These are phyloP conservation scores for Trypanosoma congolense DNA, from an alignment of 208 protist genomes.

Conservation along the genomic window DNA sequence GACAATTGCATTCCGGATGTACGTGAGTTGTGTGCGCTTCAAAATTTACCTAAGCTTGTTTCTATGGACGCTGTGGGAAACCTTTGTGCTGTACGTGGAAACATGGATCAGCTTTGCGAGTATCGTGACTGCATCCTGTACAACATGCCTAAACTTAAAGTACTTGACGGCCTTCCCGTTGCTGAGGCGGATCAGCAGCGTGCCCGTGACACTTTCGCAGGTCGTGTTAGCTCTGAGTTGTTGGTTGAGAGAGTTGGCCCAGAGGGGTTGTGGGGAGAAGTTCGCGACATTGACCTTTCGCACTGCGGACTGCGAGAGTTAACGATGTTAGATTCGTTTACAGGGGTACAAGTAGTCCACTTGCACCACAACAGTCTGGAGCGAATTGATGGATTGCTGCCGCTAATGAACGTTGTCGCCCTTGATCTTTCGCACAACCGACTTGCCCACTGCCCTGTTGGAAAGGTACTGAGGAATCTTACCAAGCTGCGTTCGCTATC, in stretches of 20 bases:
- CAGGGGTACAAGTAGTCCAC: constrained; percentile 49
- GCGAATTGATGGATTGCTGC: constrained; percentile 43
- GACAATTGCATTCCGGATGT: constrained; percentile 76
- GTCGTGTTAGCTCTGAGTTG: constrained; percentile 73
- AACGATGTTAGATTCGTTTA: constrained; percentile 59
- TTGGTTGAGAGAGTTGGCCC: constrained; percentile 48
- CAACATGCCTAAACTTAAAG: constrained; percentile 89
- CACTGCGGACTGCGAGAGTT: constrained; percentile 75
- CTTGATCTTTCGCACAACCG: constrained; percentile 85
- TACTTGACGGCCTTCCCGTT: constrained; percentile 79
- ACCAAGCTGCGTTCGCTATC: constrained; percentile 70
- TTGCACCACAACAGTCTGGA: constrained; percentile 80
- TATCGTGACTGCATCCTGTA: constrained; percentile 88
- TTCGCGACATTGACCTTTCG: constrained; percentile 69
- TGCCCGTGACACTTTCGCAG: constrained; percentile 66
- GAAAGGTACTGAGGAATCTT: constrained; percentile 42
- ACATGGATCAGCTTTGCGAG: constrained; percentile 20
- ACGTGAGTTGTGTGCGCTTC: constrained; percentile 73
- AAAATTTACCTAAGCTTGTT: constrained; percentile 69
- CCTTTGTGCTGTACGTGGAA: constrained; percentile 26
- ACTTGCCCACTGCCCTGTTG: constrained; percentile 44
- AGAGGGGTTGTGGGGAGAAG: constrained; percentile 32
- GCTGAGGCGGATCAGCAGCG: constrained; percentile 39
- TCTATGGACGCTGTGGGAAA: constrained; percentile 91
- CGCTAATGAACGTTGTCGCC: constrained; percentile 48